These are phyloP conservation scores for Pleurostoma richardsiae DNA, from an alignment of 2,329 filamentous ascomycete genomes.

Conservation along the genomic window DNA sequence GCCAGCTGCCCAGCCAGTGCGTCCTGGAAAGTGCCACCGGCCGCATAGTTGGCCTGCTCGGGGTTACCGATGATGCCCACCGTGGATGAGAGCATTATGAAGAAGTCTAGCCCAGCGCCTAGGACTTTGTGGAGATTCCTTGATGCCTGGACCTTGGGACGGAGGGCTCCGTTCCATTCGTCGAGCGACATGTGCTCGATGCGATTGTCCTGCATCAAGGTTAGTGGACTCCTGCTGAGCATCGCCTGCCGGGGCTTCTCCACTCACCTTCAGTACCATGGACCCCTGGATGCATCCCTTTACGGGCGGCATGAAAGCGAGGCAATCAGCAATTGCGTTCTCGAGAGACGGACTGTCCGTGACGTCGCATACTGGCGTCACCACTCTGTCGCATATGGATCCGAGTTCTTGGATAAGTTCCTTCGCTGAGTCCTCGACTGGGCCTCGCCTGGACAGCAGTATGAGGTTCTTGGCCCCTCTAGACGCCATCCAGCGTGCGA, in stretches of 20 bases:
- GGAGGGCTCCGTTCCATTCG: constrained; percentile 9
- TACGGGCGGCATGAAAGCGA: constrained; percentile 7
- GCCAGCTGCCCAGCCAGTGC: constrained; percentile 14
- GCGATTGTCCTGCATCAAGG: constrained; percentile 6
- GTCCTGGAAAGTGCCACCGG: constrained; percentile 15
- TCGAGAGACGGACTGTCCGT: constrained; percentile 5
- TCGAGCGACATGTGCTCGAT: constrained; percentile 10
- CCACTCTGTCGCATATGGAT: constrained; percentile 2
- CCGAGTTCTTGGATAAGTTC: constrained; percentile 6
- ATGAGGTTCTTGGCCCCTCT: constrained; percentile 11
- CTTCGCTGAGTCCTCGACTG: neutral
- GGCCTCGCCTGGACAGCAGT: constrained; percentile 10
- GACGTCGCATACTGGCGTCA: constrained; percentile 12
- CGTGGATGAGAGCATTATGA: constrained; percentile 15
- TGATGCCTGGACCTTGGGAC: constrained; percentile 3
- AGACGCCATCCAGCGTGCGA: constrained; percentile 10
- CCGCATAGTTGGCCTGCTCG: constrained; percentile 15
- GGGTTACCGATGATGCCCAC: constrained; percentile 15
- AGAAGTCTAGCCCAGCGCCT: constrained; percentile 7
- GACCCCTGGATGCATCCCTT: constrained; percentile 11
- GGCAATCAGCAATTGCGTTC: constrained; percentile 1
- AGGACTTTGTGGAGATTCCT: constrained; percentile 3
- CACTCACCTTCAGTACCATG: constrained; percentile 15
- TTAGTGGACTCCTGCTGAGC: no score
- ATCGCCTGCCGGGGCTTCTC: no score